These are phyloP conservation scores for Zymoseptoria crescenta DNA, from an alignment of 2,329 filamentous ascomycete genomes.

Conservation along the genomic window DNA sequence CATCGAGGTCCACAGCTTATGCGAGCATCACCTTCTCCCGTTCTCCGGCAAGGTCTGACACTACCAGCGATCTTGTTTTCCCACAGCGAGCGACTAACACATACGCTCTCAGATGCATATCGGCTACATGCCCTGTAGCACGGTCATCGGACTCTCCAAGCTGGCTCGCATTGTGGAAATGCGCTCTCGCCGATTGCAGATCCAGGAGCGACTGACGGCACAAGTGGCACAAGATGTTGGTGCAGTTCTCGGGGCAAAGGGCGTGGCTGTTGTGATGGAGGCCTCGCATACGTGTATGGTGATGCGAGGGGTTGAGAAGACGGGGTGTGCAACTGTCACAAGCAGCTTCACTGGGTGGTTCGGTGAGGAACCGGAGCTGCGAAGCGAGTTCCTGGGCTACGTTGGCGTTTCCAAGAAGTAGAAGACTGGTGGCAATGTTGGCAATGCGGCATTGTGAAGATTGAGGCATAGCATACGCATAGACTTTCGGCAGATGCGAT, in stretches of 20 bases:
- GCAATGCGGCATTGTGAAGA: too few species aligned
- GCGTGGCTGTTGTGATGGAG: slow-evolving; percentile 91
- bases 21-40: slow-evolving; percentile 90
- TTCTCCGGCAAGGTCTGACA: slow-evolving; percentile 73
- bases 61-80: not conserved
- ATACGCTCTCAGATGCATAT: slow-evolving; percentile 66
- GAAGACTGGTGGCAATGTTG: too few species aligned
- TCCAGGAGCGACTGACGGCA: slow-evolving; percentile 87
- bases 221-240: slow-evolving; percentile 86
- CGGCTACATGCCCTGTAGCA: slow-evolving; percentile 80
- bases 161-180: slow-evolving; percentile 87
- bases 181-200: slow-evolving; percentile 81
- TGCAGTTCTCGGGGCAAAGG: slow-evolving; percentile 79
- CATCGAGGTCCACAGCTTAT: slow-evolving; percentile 84
- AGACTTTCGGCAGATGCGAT: too few species aligned
- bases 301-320: slow-evolving; percentile 90
- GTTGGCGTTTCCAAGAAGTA: not conserved
- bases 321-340: slow-evolving; percentile 72
- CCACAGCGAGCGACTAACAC: not conserved
- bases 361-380: slow-evolving; percentile 44
- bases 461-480: too few species aligned
- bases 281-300: slow-evolving; percentile 92
- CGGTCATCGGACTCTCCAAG: slow-evolving; percentile 86
- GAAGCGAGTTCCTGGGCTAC: not conserved
- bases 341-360: slow-evolving; percentile 93